Conservation (phyloP, 331 rosid genomes). For the Phaseolus coccineus region DNA sequence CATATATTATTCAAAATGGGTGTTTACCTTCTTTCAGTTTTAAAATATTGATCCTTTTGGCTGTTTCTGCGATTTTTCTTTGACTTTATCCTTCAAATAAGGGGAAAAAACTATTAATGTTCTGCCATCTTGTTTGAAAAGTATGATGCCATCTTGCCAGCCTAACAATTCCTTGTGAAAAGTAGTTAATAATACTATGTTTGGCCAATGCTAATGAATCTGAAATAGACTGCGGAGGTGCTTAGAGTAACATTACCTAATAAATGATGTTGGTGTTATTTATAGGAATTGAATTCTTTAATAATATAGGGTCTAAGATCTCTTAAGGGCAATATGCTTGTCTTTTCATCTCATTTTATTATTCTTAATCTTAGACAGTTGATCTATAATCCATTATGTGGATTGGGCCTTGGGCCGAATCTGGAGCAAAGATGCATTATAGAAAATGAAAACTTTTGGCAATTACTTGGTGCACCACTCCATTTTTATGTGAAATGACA, state of each 20-base stretch:
- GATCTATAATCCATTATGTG: background rate
- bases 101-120: background rate
- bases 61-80: conserved; percentile 26
- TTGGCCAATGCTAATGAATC: background rate
- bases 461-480: too few relatives aligned
- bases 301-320: background rate
- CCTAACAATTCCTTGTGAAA: conserved; percentile 7
- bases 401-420: background rate
- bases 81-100: conserved; percentile 35
- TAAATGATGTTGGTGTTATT: background rate
- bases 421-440: background rate
- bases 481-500: too few relatives aligned
- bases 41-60: background rate
- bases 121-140: conserved; percentile 34
- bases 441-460: background rate
- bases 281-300: background rate
- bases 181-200: conserved; percentile 19
- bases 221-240: background rate
- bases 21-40: conserved; percentile 31
- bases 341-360: background rate
- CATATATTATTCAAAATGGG: conserved; percentile 8
- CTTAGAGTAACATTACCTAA: too few relatives aligned
- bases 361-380: background rate
- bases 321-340: background rate
- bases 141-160: conserved; percentile 17